Evolutionary conservation across 2,329 filamentous ascomycete genomes (phyloP), one percentile per base, ranked within the genome.

Genomic region (Raffaelea ambrosiae): DNA sequence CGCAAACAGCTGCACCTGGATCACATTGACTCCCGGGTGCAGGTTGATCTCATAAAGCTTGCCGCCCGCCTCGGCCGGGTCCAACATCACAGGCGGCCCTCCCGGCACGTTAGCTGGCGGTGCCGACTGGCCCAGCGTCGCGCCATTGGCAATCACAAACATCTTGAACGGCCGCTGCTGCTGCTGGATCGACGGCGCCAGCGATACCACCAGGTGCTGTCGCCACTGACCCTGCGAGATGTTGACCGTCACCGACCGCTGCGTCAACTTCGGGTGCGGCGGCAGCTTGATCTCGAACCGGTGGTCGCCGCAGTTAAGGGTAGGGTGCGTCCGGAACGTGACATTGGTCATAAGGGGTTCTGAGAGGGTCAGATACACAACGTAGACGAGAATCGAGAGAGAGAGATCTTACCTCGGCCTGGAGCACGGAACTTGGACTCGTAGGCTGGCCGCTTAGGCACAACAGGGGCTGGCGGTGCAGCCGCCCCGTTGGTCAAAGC

Each of bases 1-100:
- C 1, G 85, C 86, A 53, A 89, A 79, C 49, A 91, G 72, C 57
- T 91, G 85, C 8, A 94, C 74, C 57, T 89, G 84, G 44, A 95
- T 76, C 41, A 83, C 76, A 56, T 93, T 95, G 44, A 88, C 74
- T 7, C 88, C 88, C 2, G 77, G 75, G 22, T 78, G 74, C 23
- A 95, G 68, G 45, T 77, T 77, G 8, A 82, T 76, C 56, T 95
- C 89, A 57, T 88, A 95, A 1, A 85, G 68, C n/a, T 83, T 81
- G 53, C 79, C 79, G 50, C 73, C 71, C 42, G 66, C 72, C 55
- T 74, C 70, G 40, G 75, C 66, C 20, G 68, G 65, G 45, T 80
- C 79, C 43, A 66, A 71, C 57, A 74, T 70, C n/a, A n/a, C n/a
- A n/a, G n/a, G n/a, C n/a, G n/a, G n/a, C n/a, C n/a, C 13, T 39